Base-by-base conservation (phyloP, 768 basidiomycete species). In the Phanerodontia chrysosporium region DNA sequence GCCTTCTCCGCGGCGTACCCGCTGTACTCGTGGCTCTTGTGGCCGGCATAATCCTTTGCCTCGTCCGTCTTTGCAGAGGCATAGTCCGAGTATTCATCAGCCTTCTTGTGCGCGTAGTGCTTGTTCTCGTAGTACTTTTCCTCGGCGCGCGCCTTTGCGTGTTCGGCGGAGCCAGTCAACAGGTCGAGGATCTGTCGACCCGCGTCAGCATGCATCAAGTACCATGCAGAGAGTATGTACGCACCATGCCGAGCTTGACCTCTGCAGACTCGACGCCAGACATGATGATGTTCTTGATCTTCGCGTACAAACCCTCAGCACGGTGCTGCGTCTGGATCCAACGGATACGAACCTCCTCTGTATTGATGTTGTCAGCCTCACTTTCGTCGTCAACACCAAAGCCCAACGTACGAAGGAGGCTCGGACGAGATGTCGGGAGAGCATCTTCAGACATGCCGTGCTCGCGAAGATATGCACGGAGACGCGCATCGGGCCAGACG, bases 401-500 rank as follows among this genome's bases (percentile, higher is more conserved):
- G 27, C 57, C 42, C 27, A 39, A 75, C 78, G 39, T 66, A 89
- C 89, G 90, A 32, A 98, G 79, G 21, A 97, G 81, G n/a, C 86
- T 86, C 0, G 90, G 84, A 35, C 94, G 83, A 2, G 67, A 70
- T 1, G 78, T 81, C 0, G 89, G 86, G 44, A 91, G 76, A 51
- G 78, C 75, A n/a, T 78, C 78, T 65, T 95, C 92, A 61, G 80
- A 76, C 28, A 96, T 67, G 51, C 88, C 89, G 62, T 83, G 81
- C 67, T 90, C 84, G 45, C 93, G 82, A 21, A 98, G 81, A 73
- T 91, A 97, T 1, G 90, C 93, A 48, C 95, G 87, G 27, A 98
- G 84, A 30, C 95, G 83, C 2, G 95, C 91, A 67, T 98, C 95
- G 13, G 92, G 91, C 96, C 96, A 98, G 10, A 82, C 80, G 51